Conservation (phyloP, 2,329 filamentous ascomycete genomes). For the Phialocephala sp. region DNA sequence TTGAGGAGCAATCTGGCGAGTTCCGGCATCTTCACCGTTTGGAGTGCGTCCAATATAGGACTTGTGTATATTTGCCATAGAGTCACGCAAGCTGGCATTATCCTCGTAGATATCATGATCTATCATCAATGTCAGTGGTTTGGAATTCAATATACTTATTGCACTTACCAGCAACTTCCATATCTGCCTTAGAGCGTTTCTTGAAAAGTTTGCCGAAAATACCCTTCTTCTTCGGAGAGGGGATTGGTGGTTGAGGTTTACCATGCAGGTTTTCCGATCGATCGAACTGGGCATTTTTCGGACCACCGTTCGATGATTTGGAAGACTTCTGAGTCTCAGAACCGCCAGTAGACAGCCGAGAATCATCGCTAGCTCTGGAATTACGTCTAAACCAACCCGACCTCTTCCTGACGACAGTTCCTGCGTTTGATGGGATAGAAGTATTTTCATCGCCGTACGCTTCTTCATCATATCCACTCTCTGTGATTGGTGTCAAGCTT, state of each 20-base stretch:
- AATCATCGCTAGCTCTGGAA: slow-evolving; percentile 37
- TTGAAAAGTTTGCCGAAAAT: slow-evolving; percentile 41
- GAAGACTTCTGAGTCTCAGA: slow-evolving; percentile 12
- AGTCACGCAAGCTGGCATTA: slow-evolving; percentile 34
- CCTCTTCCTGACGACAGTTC: slow-evolving; percentile 40
- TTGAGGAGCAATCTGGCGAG: slow-evolving; percentile 64
- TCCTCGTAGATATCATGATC: slow-evolving; percentile 39
- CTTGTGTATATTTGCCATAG: slow-evolving; percentile 31
- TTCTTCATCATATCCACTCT: slow-evolving; percentile 29
- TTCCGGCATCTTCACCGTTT: slow-evolving; percentile 37
- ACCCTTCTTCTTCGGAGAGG: slow-evolving; percentile 38
- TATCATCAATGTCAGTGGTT: slow-evolving; percentile 27
- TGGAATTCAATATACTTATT: background rate
- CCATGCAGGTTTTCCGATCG: background rate
- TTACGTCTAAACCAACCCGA: slow-evolving; percentile 43
- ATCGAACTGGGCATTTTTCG: background rate
- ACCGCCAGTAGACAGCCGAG: slow-evolving; percentile 24
- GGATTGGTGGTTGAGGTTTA: slow-evolving; percentile 22
- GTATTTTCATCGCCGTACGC: slow-evolving; percentile 30
- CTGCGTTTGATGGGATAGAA: slow-evolving; percentile 17
- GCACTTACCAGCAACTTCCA: slow-evolving; percentile 40
- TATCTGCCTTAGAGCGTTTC: slow-evolving; percentile 37
- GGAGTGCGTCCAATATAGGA: slow-evolving; percentile 44
- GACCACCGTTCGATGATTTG: background rate
- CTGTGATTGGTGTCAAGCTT: slow-evolving; percentile 27